A percentile compares a stretch with the other conserved stretches of the same genome.
Evolutionary conservation across 179 eudicot species (phyloP).

Genomic region (Patellifolia procumbens): DNA sequence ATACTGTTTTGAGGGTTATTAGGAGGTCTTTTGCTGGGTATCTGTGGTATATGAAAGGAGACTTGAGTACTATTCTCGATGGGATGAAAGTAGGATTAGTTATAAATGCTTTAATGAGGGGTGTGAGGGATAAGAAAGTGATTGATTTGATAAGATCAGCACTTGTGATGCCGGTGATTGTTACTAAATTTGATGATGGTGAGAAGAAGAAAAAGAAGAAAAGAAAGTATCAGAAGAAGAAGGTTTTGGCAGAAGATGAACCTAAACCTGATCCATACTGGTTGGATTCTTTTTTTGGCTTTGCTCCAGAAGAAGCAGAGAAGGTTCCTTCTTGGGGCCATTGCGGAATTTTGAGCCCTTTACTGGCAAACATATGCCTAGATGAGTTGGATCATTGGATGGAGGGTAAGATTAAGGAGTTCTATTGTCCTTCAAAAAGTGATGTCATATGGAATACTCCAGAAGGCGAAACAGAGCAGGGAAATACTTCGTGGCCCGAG

Average conservation of each 20-base stretch:
- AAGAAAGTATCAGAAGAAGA: conserved; percentile 92
- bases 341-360: conserved; percentile 89
- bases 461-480: conserved; percentile 86
- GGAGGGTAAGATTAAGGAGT: conserved; percentile 82
- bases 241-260: conserved; percentile 87
- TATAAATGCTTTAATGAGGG: conserved; percentile 75
- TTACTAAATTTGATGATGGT: conserved; percentile 46
- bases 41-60: conserved; percentile 94
- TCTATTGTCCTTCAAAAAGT: conserved; percentile 75
- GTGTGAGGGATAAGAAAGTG: conserved; percentile 89
- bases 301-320: conserved; percentile 93
- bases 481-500: conserved; percentile 99
- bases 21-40: conserved; percentile 93
- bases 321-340: conserved; percentile 91
- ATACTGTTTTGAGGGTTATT: conserved; percentile 75
- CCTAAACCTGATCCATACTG: conserved; percentile 97
- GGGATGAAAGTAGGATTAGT: conserved; percentile 91
- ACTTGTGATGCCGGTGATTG: conserved; percentile 73
- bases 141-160: conserved; percentile 87
- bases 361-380: conserved; percentile 70
- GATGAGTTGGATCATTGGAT: conserved; percentile 92
- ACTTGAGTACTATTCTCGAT: conserved; percentile 84
- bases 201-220: conserved; percentile 66
- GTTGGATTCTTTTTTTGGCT: conserved; percentile 85
- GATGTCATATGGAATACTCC: conserved; percentile 92